A percentile compares a stretch with the other conserved stretches of the same genome.
These are phyloP conservation scores for Spizellomyces sp. DNA, from an alignment of 192 early-diverging fungal species.

Conservation along the genomic window DNA sequence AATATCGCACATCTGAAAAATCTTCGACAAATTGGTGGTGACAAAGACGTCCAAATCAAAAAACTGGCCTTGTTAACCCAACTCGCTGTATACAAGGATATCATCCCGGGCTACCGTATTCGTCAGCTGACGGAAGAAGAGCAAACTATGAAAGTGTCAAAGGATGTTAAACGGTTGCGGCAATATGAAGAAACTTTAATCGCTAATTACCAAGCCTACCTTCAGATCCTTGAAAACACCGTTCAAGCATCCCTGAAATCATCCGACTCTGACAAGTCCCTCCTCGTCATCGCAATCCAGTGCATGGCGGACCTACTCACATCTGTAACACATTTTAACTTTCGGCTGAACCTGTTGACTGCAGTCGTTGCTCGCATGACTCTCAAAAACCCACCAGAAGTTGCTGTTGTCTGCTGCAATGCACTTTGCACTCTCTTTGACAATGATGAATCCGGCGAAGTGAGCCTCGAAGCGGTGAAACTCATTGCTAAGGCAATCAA, in stretches of 20 bases:
- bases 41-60: slow-evolving; percentile 65
- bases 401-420: slow-evolving; percentile 73
- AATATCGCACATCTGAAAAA: slow-evolving; percentile 68
- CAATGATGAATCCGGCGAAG: slow-evolving; percentile 84
- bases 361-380: slow-evolving; percentile 80
- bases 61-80: slow-evolving; percentile 84
- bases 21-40: slow-evolving; percentile 67
- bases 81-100: slow-evolving; percentile 91
- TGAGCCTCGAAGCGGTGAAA: slow-evolving; percentile 82
- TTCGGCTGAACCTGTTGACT: slow-evolving; percentile 85
- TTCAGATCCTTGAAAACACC: slow-evolving; percentile 69
- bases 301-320: slow-evolving; percentile 84
- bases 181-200: slow-evolving; percentile 85
- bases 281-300: slow-evolving; percentile 66
- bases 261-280: slow-evolving; percentile 9
- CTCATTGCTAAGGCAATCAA: slow-evolving; percentile 86
- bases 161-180: slow-evolving; percentile 87
- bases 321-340: slow-evolving; percentile 93
- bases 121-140: slow-evolving; percentile 84
- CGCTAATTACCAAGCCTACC: slow-evolving; percentile 79
- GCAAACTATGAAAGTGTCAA: slow-evolving; percentile 72
- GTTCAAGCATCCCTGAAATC: slow-evolving; percentile 27
- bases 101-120: slow-evolving; percentile 93
- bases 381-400: slow-evolving; percentile 56
- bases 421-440: slow-evolving; percentile 78